Conservation (phyloP, 2,329 filamentous ascomycete genomes). For the Fusarium incarnatum region DNA sequence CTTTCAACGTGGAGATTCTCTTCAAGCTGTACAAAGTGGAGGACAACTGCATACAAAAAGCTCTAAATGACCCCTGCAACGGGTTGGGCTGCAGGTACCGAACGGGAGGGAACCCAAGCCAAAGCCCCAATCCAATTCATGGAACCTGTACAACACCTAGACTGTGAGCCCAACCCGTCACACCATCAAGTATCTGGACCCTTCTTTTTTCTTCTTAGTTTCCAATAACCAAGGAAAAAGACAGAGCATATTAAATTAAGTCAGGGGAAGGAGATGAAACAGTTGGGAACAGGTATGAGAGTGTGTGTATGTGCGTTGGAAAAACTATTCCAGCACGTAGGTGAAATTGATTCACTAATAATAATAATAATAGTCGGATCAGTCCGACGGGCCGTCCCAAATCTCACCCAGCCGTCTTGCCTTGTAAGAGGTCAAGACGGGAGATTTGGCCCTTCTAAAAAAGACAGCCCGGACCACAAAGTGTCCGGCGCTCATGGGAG, state of each 20-base stretch:
- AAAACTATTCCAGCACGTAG: slow-evolving; percentile 13
- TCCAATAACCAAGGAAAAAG: slow-evolving; percentile 25
- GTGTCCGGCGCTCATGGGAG: slow-evolving; percentile 14
- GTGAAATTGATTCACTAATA: slow-evolving; percentile 26
- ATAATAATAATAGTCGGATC: slow-evolving; percentile 21
- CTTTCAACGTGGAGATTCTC: slow-evolving; percentile 18
- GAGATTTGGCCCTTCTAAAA: slow-evolving; percentile 36
- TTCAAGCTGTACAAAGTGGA: slow-evolving; percentile 24
- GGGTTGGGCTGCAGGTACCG: slow-evolving; percentile 44
- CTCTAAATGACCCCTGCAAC: slow-evolving; percentile 31
- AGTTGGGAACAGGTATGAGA: not conserved
- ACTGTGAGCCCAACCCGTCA: slow-evolving; percentile 27
- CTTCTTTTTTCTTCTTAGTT: slow-evolving; percentile 23
- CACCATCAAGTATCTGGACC: slow-evolving; percentile 27
- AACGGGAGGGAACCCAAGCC: slow-evolving; percentile 42
- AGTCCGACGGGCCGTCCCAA: slow-evolving; percentile 22
- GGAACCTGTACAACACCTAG: not conserved
- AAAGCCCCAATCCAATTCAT: slow-evolving; percentile 25
- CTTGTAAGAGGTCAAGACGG: slow-evolving; percentile 19
- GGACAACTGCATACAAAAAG: slow-evolving; percentile 20
- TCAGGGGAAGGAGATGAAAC: slow-evolving; percentile 10
- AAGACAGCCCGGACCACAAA: slow-evolving; percentile 23
- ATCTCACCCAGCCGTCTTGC: slow-evolving; percentile 26
- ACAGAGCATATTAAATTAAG: slow-evolving; percentile 6
- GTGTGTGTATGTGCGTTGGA: not conserved